Conservation (phyloP, 2,329 filamentous ascomycete species). For the Colletotrichum musicola region DNA sequence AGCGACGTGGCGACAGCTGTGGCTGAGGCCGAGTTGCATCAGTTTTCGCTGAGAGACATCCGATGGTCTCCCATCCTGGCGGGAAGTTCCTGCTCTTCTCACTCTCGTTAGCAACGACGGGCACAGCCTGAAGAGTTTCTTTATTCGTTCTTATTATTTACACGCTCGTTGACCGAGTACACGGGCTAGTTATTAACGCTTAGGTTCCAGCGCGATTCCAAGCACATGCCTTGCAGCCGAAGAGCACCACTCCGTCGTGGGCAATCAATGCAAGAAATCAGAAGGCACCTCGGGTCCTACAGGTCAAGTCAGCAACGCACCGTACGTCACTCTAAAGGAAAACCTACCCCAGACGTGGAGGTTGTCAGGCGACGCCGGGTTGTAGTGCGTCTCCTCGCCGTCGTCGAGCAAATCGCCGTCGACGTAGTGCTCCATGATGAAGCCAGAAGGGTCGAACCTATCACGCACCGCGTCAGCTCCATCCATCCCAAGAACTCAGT, state of each 20-base stretch:
- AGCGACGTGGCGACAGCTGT: too few relatives aligned
- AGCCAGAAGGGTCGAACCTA: constrained; percentile 71
- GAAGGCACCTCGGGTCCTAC: constrained; percentile 40
- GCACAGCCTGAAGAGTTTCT: too few relatives aligned
- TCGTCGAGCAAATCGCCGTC: constrained; percentile 76
- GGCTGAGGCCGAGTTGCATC: too few relatives aligned
- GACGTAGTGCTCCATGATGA: constrained; percentile 78
- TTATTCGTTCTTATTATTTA: too few relatives aligned
- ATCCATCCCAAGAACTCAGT: not conserved
- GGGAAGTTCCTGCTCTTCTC: too few relatives aligned
- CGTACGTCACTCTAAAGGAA: not conserved
- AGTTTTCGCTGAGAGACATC: too few relatives aligned
- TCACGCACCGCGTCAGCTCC: not conserved
- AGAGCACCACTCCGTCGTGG: not conserved
- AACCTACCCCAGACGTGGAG: constrained; percentile 60
- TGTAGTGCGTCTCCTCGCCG: constrained; percentile 60
- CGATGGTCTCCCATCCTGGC: too few relatives aligned
- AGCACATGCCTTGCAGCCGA: too few relatives aligned
- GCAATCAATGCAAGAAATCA: constrained; percentile 32
- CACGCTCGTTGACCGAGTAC: too few relatives aligned
- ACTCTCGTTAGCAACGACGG: too few relatives aligned
- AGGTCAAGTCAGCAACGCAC: constrained; percentile 13
- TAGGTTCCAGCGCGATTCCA: too few relatives aligned
- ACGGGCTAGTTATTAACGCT: too few relatives aligned
- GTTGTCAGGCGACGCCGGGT: constrained; percentile 54